phyloP scores from a whole-genome alignment of 2,329 filamentous ascomycete species.

The Didymella arachidicola region DNA sequence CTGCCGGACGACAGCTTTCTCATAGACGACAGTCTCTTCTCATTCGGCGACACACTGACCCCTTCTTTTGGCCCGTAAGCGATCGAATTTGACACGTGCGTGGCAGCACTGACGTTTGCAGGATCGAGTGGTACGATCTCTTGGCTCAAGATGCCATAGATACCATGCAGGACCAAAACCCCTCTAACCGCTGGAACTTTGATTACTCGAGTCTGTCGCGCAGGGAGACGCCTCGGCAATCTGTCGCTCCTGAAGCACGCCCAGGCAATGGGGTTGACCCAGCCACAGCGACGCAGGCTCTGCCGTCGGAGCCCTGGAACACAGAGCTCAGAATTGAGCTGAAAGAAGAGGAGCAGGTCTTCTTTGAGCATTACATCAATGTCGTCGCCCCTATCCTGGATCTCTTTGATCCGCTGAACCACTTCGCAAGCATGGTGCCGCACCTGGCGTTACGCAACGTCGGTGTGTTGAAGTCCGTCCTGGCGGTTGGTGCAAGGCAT shows the following conservation, averaged over 20 bases:
- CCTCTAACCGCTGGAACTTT: slow-evolving; percentile 48
- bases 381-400: slow-evolving; percentile 53
- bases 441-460: slow-evolving; percentile 59
- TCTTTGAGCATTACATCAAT: slow-evolving; percentile 52
- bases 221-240: slow-evolving; percentile 45
- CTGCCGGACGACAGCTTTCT: slow-evolving; percentile 37
- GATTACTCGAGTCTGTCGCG: slow-evolving; percentile 54
- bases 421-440: slow-evolving; percentile 46
- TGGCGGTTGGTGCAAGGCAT: slow-evolving; percentile 63
- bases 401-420: slow-evolving; percentile 53
- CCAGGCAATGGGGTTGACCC: slow-evolving; percentile 14
- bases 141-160: slow-evolving; percentile 54
- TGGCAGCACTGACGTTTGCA: neutral
- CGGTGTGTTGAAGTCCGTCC: slow-evolving; percentile 64
- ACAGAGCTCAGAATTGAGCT: slow-evolving; percentile 35
- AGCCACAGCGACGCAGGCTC: slow-evolving; percentile 13
- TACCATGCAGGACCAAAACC: slow-evolving; percentile 45
- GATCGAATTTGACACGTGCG: neutral
- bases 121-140: slow-evolving; percentile 58
- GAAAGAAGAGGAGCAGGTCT: slow-evolving; percentile 47
- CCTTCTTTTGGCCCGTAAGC: slow-evolving; percentile 51
- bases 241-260: slow-evolving; percentile 39
- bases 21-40: slow-evolving; percentile 37
- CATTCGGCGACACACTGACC: slow-evolving; percentile 39
- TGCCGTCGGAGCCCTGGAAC: slow-evolving; percentile 36